These are phyloP conservation scores for Oryza punctata DNA, from an alignment of 176 grass and related monocot species.

Conservation along the genomic window DNA sequence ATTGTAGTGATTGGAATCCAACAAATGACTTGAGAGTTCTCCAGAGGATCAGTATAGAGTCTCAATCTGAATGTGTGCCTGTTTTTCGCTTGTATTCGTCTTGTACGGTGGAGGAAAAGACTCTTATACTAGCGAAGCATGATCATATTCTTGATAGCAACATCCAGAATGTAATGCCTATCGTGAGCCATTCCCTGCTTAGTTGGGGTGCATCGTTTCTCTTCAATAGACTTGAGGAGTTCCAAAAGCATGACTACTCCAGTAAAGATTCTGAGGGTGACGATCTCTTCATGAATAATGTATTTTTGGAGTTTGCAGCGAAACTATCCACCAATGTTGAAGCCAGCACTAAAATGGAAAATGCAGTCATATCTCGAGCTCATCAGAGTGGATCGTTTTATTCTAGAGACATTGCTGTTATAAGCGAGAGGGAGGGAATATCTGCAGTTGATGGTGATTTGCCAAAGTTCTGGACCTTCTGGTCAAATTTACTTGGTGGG, in stretches of 20 bases:
- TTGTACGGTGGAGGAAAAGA: conserved; percentile 87
- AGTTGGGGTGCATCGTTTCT: conserved; percentile 84
- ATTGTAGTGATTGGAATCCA: conserved; percentile 86
- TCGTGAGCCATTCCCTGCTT: conserved; percentile 72
- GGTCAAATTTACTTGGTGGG: conserved; percentile 71
- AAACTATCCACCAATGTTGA: conserved; percentile 50
- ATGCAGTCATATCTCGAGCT: conserved; percentile 53
- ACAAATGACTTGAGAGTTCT: conserved; percentile 76
- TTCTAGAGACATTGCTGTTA: conserved; percentile 60
- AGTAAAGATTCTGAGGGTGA: conserved; percentile 41
- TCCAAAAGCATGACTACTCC: conserved; percentile 47
- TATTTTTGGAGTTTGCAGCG: conserved; percentile 47
- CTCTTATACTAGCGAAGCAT: conserved; percentile 76
- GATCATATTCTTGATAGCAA: conserved; percentile 68
- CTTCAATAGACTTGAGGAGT: conserved; percentile 63
- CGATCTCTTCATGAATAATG: conserved; percentile 51
- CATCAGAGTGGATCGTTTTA: conserved; percentile 61
- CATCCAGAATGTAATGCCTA: conserved; percentile 61
- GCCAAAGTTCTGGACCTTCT: conserved; percentile 74
- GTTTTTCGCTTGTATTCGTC: conserved; percentile 83
- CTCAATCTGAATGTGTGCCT: conserved; percentile 44
- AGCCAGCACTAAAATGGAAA: conserved; percentile 19
- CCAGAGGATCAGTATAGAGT: conserved; percentile 76
- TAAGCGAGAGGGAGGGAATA: conserved; percentile 72
- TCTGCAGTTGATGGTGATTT: conserved; percentile 69